These are phyloP conservation scores for Pleurotus giganteus DNA, from an alignment of 768 basidiomycete species.

Conservation along the genomic window DNA sequence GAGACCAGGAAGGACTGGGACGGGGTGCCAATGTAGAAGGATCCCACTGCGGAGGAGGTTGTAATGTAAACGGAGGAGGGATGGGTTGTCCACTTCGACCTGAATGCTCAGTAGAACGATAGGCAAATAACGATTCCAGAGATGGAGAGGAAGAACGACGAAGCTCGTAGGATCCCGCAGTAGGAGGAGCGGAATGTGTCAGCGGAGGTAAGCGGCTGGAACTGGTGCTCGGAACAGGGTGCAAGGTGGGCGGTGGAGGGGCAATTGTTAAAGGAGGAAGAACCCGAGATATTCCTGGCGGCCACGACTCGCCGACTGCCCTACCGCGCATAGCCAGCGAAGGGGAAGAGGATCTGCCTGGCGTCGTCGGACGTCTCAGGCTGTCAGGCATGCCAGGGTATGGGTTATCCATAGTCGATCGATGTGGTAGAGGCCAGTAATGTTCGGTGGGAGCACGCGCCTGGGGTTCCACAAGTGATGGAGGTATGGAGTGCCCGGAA, in stretches of 20 bases:
- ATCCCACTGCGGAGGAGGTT: slow-evolving; percentile 70
- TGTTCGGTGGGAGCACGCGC: slow-evolving; percentile 6
- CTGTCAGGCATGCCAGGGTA: neutral
- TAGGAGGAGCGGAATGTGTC: slow-evolving; percentile 21
- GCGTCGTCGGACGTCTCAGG: slow-evolving; percentile 8
- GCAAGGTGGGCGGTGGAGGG: slow-evolving; percentile 12
- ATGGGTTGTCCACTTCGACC: slow-evolving; percentile 25
- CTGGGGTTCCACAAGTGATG: neutral
- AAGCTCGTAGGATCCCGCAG: slow-evolving; percentile 17
- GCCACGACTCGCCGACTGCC: slow-evolving; percentile 12
- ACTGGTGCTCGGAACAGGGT: neutral
- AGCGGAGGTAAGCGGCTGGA: slow-evolving; percentile 9
- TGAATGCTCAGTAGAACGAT: slow-evolving; percentile 29
- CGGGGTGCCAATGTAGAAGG: slow-evolving; percentile 23
- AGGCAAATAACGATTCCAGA: slow-evolving; percentile 32
- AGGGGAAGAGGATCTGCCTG: neutral
- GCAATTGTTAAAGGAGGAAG: slow-evolving; percentile 32
- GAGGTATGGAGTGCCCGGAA: neutral
- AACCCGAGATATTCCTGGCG: slow-evolving; percentile 29
- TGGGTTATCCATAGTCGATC: slow-evolving; percentile 1
- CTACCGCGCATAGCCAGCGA: neutral
- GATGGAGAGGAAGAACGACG: slow-evolving; percentile 35
- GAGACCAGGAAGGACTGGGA: slow-evolving; percentile 18
- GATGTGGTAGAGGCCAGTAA: slow-evolving; percentile 5
- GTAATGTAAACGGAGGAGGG: slow-evolving; percentile 62